Conservation (phyloP, 1,284 basidiomycete genomes). For the Moesziomyces sp. region DNA sequence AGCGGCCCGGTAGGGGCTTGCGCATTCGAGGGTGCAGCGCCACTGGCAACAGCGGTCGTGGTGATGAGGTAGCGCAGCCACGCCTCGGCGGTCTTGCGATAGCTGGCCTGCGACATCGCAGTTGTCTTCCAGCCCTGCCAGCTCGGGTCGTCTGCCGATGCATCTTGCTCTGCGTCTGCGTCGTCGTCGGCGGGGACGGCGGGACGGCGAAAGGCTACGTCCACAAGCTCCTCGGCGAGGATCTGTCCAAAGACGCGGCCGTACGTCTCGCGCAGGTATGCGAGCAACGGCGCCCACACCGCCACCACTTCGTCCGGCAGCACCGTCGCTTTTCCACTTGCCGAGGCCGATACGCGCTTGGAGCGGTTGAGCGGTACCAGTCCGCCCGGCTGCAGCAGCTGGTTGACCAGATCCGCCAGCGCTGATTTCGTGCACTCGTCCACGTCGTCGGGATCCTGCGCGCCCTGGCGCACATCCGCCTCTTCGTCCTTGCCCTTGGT, state of each 20-base stretch:
- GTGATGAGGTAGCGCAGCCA: slow-evolving; percentile 36
- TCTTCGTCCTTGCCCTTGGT: slow-evolving; percentile 28
- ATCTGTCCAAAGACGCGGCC: slow-evolving; percentile 29
- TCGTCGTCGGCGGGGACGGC: slow-evolving; percentile 5
- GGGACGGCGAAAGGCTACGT: slow-evolving; percentile 3
- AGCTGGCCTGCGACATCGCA: slow-evolving; percentile 12
- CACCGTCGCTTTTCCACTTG: slow-evolving; percentile 2
- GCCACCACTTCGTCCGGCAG: slow-evolving; percentile 23
- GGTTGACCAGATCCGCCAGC: slow-evolving; percentile 23
- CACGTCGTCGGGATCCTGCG: slow-evolving; percentile 40
- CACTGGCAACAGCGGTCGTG: slow-evolving; percentile 9
- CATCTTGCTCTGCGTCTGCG: neutral
- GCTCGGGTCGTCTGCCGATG: slow-evolving; percentile 8
- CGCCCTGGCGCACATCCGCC: slow-evolving; percentile 6
- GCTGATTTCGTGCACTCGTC: slow-evolving; percentile 38
- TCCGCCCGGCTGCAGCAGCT: slow-evolving; percentile 33
- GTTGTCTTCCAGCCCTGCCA: slow-evolving; percentile 17
- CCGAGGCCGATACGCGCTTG: slow-evolving; percentile 22
- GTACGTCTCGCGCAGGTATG: slow-evolving; percentile 28
- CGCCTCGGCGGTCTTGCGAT: slow-evolving; percentile 32
- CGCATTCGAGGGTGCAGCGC: neutral
- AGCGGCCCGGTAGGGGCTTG: slow-evolving; percentile 7
- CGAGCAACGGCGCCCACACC: slow-evolving; percentile 31
- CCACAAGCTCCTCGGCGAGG: slow-evolving; percentile 30
- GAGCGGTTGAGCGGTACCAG: slow-evolving; percentile 34